Evolutionary conservation across 495 filamentous ascomycete species (phyloP).

Genomic region (Aspergillus saccharolyticus): DNA sequence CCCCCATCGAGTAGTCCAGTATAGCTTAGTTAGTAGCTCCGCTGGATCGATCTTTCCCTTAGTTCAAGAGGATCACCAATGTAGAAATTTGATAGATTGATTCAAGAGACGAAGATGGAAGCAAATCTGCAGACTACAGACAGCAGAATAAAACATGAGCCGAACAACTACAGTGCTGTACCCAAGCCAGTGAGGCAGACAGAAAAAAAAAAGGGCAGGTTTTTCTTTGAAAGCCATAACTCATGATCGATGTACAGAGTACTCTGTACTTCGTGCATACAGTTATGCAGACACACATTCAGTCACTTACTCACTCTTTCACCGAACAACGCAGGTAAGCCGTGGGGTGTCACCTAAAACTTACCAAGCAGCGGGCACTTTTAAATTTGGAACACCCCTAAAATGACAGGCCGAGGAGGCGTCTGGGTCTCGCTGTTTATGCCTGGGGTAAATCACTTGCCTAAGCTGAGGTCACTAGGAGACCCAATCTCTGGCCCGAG

Average conservation of each 20-base stretch:
- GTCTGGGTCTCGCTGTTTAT: slow-evolving; percentile 4
- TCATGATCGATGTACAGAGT: background rate
- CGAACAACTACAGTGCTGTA: background rate
- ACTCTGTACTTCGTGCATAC: no score
- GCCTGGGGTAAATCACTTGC: slow-evolving; percentile 5
- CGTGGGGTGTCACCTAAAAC: background rate
- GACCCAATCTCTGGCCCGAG: background rate
- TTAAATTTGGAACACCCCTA: background rate
- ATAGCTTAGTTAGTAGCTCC: background rate
- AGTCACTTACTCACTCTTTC: background rate
- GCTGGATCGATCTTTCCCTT: background rate
- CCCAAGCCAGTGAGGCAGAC: background rate
- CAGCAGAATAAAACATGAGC: background rate
- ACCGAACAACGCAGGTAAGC: background rate
- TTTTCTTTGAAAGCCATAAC: background rate
- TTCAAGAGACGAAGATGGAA: background rate
- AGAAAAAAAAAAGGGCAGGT: background rate
- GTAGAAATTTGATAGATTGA: background rate
- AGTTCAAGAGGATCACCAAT: background rate
- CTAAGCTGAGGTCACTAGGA: background rate
- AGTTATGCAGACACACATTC: background rate
- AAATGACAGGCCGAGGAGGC: slow-evolving; percentile 3
- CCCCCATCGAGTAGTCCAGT: no score
- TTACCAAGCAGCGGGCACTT: background rate
- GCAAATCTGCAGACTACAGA: background rate